Evolutionary conservation across 805 yeast species (phyloP), one percentile per base, ranked within the genome.

Genomic region (Hanseniaspora thailandica): DNA sequence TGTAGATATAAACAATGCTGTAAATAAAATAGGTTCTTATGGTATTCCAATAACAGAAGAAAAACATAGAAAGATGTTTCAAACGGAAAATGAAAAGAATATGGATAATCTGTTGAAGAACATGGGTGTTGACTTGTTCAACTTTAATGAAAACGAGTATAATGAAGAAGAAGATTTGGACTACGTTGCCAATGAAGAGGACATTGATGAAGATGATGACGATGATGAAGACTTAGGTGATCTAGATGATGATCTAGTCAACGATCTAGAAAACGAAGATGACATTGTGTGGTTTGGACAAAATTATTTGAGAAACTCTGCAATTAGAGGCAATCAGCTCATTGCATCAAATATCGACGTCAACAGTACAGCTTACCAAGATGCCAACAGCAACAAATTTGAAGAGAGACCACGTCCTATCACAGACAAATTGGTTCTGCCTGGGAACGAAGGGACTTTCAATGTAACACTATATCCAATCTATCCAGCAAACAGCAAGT

Each of bases 391-490:
- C 22, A 26, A 52, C 19, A 51, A 45, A 17, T 39, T 36, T 39
- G 55, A 40, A 26, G 51, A 52, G 23, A 34, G 43, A n/a, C 52
- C 50, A 10, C 26, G 28, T 9, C 25, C 35, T 3, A 47, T 63
- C 23, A 56, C 61, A 4, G 79, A 77, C 57, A 78, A 93, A 6
- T 80, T 82, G 60, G 86, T 95, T 1, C 86, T 87, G 2, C 69
- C 87, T 12, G 71, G 88, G 26, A 83, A 85, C 62, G 96, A 89
- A 66, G 87, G 90, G 17, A 93, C 86, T 59, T 88, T 97, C 1
- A 80, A 89, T 0, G 97, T 97, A 1, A 89, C 97, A 3, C 82
- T 93, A 55, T 87, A 86, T 63, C 97, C 98, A 4, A 77, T 90
- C 13, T 75, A 79, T 55, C 76, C 78, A 28, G 73, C 81, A 0